Conservation (phyloP, 257 asterid species). For the Agastache rugosa region DNA sequence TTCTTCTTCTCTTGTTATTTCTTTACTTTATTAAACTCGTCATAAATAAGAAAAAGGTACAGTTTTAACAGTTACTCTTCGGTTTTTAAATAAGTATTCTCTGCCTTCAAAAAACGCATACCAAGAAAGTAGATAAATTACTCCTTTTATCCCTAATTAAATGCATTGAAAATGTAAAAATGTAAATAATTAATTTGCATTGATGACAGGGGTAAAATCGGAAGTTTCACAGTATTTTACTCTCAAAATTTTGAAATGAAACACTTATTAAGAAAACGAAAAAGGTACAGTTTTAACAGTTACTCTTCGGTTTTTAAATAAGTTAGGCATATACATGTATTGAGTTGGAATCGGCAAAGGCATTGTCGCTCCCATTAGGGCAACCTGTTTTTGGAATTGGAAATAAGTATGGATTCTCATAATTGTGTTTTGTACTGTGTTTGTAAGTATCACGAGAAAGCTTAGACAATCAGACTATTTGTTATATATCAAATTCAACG, state of each 20-base stretch:
- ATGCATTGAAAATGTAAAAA: too few species aligned
- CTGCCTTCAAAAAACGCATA: too few species aligned
- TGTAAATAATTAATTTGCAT: too few species aligned
- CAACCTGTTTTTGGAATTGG: neutral
- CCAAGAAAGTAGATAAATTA: too few species aligned
- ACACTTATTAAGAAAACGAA: too few species aligned
- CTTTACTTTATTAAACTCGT: neutral
- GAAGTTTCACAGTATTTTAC: too few species aligned
- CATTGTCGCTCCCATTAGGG: slow-evolving; percentile 23
- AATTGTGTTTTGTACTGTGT: slow-evolving; percentile 10
- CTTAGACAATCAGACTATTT: slow-evolving; percentile 16
- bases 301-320: too few species aligned
- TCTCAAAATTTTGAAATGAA: too few species aligned
- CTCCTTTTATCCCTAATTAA: too few species aligned
- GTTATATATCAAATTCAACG: neutral
- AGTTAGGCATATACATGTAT: slow-evolving; percentile 27
- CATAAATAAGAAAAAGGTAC: neutral
- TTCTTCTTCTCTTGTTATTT: neutral
- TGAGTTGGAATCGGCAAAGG: neutral
- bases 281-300: neutral
- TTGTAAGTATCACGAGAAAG: slow-evolving; percentile 24
- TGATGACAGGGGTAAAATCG: too few species aligned
- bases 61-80: neutral
- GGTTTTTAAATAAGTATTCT: neutral
- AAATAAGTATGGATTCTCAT: neutral